Evolutionary conservation across 495 filamentous ascomycete species (phyloP).

Genomic region (Aspergillus funiculosus): DNA sequence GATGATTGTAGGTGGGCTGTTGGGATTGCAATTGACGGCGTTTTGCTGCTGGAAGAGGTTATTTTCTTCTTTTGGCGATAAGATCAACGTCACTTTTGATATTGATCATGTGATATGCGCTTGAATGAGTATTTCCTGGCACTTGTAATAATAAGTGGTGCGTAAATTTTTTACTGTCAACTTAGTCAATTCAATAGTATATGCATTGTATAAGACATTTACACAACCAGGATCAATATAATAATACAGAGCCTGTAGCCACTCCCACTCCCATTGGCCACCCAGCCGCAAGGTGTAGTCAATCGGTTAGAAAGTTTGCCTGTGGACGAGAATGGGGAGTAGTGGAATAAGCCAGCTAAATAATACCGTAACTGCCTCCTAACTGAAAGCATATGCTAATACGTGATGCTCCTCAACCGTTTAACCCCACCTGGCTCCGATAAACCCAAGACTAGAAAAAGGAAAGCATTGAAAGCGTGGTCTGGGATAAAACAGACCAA

Average conservation of each 20-base stretch:
- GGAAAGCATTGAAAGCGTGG: no score
- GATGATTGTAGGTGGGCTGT: not conserved
- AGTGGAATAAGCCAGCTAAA: no score
- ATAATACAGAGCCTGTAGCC: no score
- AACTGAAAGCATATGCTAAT: not conserved
- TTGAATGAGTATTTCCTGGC: not conserved
- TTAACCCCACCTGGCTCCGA: not conserved
- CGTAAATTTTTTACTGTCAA: no score
- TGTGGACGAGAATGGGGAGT: no score
- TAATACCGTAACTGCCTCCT: no score
- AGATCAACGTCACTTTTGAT: constrained; percentile 4
- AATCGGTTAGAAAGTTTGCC: no score
- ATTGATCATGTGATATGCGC: constrained; percentile 12
- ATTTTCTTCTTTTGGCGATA: not conserved
- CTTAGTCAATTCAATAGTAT: no score
- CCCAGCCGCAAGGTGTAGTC: no score
- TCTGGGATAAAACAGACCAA: not conserved
- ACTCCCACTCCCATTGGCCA: no score
- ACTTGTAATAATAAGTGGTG: not conserved
- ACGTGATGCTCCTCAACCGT: not conserved
- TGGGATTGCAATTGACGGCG: constrained; percentile 2
- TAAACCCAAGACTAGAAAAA: not conserved
- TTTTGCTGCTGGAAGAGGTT: not conserved
- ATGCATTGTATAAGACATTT: no score
- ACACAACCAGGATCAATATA: no score